Conservation (phyloP, 441 rosid species). For the Flueggea neowawraea region DNA sequence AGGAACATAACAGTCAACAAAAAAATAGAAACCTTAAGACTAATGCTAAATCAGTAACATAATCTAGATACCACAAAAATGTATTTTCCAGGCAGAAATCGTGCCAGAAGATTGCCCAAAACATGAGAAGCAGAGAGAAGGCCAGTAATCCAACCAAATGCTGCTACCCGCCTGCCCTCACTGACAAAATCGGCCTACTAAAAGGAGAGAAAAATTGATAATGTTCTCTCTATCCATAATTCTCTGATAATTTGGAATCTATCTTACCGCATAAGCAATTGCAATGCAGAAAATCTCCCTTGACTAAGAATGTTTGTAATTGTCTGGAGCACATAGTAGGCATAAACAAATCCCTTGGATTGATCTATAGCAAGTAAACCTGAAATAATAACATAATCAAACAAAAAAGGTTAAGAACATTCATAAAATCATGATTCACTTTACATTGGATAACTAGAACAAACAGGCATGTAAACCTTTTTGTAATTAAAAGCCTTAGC, state of each 20-base stretch:
- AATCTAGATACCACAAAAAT: conserved; percentile 36
- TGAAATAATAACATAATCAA: conserved; percentile 11
- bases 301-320: conserved; percentile 53
- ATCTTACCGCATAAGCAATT: conserved; percentile 54
- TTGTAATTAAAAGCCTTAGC: too few species aligned
- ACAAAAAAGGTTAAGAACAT: too few species aligned
- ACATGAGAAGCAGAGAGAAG: conserved; percentile 51
- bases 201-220: conserved; percentile 11
- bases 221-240: background rate
- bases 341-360: conserved; percentile 42
- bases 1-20: background rate
- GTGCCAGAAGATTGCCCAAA: conserved; percentile 47
- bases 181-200: conserved; percentile 45
- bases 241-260: background rate
- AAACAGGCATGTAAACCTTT: too few species aligned
- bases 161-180: conserved; percentile 40
- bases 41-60: background rate
- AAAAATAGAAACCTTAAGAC: too few species aligned
- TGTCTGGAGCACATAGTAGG: conserved; percentile 51
- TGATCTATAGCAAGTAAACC: conserved; percentile 46
- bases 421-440: too few species aligned
- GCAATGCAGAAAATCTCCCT: conserved; percentile 64
- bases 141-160: conserved; percentile 58
- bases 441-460: too few species aligned
- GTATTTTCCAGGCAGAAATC: conserved; percentile 45